Conservation (phyloP, 208 protist genomes). For the Naegleria fowleri region DNA sequence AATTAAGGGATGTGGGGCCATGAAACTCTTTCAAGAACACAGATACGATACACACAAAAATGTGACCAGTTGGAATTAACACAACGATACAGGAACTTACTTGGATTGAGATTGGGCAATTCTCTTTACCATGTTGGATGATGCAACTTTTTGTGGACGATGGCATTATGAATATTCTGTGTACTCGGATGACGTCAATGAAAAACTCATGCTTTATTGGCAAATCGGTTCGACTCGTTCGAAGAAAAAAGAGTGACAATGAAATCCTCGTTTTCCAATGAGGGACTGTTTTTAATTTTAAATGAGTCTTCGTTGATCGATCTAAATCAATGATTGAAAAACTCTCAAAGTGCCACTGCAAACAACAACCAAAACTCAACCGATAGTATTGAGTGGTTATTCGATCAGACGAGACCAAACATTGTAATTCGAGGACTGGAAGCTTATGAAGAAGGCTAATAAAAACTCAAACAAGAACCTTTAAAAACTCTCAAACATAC, state of each 20-base stretch:
- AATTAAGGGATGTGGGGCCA: background rate
- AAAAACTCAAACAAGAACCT: background rate
- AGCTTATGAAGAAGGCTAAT: background rate
- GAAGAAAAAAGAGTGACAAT: background rate
- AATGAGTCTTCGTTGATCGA: background rate
- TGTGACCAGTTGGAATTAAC: background rate
- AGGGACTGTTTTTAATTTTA: background rate
- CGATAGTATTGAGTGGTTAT: background rate
- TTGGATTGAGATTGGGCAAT: conserved; percentile 23
- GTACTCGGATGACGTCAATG: background rate
- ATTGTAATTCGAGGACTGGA: background rate
- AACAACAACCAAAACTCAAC: background rate
- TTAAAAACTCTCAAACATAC: background rate
- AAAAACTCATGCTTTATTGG: background rate
- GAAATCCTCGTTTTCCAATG: background rate
- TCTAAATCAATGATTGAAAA: conserved; percentile 8
- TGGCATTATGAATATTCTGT: background rate
- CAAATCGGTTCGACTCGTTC: background rate
- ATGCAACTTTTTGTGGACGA: background rate
- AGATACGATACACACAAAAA: background rate
- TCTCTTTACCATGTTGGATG: background rate
- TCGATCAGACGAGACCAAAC: background rate
- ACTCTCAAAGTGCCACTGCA: no score
- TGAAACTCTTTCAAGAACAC: background rate
- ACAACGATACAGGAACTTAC: background rate